Conservation (phyloP, 2,329 filamentous ascomycete genomes). For the Xylariaceae sp. region DNA sequence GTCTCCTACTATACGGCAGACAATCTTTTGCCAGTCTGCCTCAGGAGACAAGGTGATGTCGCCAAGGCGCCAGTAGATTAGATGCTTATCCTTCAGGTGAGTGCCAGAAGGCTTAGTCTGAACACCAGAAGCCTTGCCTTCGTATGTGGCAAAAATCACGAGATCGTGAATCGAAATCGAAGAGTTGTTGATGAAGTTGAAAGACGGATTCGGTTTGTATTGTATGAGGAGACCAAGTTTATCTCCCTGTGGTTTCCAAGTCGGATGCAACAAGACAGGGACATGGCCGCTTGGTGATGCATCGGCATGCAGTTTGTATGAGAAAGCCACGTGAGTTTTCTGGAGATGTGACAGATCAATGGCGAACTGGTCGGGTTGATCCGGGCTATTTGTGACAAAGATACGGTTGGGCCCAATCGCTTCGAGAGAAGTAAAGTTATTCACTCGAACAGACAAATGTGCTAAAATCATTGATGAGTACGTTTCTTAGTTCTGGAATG, state of each 20-base stretch:
- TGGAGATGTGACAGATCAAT: slow-evolving; percentile 68
- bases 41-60: slow-evolving; percentile 63
- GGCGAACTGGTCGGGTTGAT: slow-evolving; percentile 72
- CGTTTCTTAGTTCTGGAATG: not conserved
- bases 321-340: slow-evolving; percentile 77
- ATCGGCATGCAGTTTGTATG: slow-evolving; percentile 79
- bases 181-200: slow-evolving; percentile 38
- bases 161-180: slow-evolving; percentile 66
- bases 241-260: slow-evolving; percentile 77
- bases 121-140: slow-evolving; percentile 60
- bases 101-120: slow-evolving; percentile 77
- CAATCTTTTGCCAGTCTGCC: slow-evolving; percentile 65
- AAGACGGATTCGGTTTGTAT: slow-evolving; percentile 76
- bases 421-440: slow-evolving; percentile 83
- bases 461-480: slow-evolving; percentile 34
- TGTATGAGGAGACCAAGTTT: slow-evolving; percentile 82
- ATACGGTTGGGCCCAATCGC: slow-evolving; percentile 91
- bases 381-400: slow-evolving; percentile 67
- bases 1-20: slow-evolving; percentile 72
- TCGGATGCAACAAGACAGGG: slow-evolving; percentile 66
- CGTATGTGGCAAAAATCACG: slow-evolving; percentile 65
- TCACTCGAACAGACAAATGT: slow-evolving; percentile 68
- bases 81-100: slow-evolving; percentile 68
- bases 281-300: slow-evolving; percentile 52
- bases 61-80: slow-evolving; percentile 76